phyloP scores from a whole-genome alignment of 108 stramenopile species.

The Nitzschia sp. region DNA sequence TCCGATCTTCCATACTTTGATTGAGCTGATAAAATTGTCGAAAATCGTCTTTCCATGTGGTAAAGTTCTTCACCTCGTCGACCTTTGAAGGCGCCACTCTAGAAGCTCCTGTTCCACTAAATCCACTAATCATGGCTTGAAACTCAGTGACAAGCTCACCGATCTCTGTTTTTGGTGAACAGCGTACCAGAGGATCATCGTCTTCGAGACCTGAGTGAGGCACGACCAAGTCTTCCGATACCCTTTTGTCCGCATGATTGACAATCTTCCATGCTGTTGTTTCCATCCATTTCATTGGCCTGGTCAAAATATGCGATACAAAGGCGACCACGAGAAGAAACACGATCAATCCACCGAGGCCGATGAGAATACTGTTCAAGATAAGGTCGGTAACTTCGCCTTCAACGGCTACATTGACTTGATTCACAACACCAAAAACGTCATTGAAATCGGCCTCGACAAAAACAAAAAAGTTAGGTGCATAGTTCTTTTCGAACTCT shows the following conservation, averaged over 20 bases:
- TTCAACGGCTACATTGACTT: constrained; percentile 32
- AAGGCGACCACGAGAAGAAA: constrained; percentile 34
- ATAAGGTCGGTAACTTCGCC: constrained; percentile 26
- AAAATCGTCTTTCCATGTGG: constrained; percentile 45
- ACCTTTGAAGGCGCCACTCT: constrained; percentile 16
- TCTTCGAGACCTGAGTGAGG: neutral
- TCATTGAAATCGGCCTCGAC: constrained; percentile 20
- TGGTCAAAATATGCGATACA: constrained; percentile 38
- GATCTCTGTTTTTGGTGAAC: constrained; percentile 53
- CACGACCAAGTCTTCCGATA: neutral
- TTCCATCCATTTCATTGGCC: constrained; percentile 58
- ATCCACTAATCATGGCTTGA: constrained; percentile 24
- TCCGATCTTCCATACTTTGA: constrained; percentile 6
- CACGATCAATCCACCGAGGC: constrained; percentile 31
- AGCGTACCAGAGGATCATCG: constrained; percentile 22
- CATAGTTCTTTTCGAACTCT: constrained; percentile 32
- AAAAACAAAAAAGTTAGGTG: constrained; percentile 38
- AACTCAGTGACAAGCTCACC: constrained; percentile 39
- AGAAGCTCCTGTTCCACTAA: constrained; percentile 37
- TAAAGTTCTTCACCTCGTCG: constrained; percentile 30
- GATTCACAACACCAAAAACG: constrained; percentile 14
- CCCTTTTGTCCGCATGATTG: constrained; percentile 29
- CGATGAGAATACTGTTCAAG: constrained; percentile 27
- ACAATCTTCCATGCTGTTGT: constrained; percentile 36
- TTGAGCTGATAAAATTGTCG: constrained; percentile 18